Evolutionary conservation across 75 land plant genomes (phyloP), one percentile per base, ranked within the genome.

Genomic region (Pinus tabuliformis): DNA sequence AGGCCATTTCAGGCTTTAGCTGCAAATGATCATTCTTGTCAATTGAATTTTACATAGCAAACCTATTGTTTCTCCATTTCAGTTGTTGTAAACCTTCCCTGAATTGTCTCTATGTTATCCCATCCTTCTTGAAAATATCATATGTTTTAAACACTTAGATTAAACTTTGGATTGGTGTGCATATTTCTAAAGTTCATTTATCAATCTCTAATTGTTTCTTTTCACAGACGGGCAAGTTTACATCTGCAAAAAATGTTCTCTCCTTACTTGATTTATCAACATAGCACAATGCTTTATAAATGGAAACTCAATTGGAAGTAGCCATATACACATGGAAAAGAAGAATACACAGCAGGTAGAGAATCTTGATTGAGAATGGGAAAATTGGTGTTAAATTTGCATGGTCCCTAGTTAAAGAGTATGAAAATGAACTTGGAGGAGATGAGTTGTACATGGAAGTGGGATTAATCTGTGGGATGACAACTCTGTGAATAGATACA

Each of bases 241-340:
- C 68, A 28, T 80, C 97, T 13, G 33, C 80, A 12, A 91, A 87
- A 73, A 86, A 80, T 22, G 79, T 92, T 11, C 57, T 94, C 17
- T 33, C 72, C 54, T 81, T 75, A 3, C 74, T 94, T 0, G 86
- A 90, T 77, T 62, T 92, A 58, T 86, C 85, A 73, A 84, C 80
- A 60, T 95, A 97, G 56, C 92, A 89, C 57, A 56, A n/a, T 52
- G 83, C 78, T 16, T 79, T 94, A 52, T 94, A 92, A 37, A 77
- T 80, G 28, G 81, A 89, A 1, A 97, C 94, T 73, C 78, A 83
- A 33, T 70, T 97, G 56, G 98, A 97, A 70, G 80, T 89, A n/a
- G 95, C 99, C 3, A 74, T 85, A 1, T 88, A 89, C 57, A 81
- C 84, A 26, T 92, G 95, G 98, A 91, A 83, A 77, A 84, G 84